Conservation (phyloP, 176 grass and related monocot genomes). For the Cenchrus fungigraminus region DNA sequence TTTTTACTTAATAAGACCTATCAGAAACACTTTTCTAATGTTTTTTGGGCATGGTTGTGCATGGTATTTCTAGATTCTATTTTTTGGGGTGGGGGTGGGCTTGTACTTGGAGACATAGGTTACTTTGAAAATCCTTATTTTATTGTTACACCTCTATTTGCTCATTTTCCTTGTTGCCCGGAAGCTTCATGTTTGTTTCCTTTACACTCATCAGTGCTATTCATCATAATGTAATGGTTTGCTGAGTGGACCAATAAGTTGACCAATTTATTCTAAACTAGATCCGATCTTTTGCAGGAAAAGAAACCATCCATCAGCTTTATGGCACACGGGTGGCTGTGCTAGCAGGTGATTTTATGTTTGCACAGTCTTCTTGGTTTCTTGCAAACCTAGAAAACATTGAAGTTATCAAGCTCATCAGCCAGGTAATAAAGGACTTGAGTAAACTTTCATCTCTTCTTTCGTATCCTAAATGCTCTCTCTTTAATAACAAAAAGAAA, state of each 20-base stretch:
- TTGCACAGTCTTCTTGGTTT: constrained; percentile 97
- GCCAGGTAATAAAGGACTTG: constrained; percentile 60
- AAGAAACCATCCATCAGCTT: constrained; percentile 84
- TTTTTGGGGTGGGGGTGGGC: neutral
- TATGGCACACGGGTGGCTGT: constrained; percentile 91
- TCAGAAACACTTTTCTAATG: neutral
- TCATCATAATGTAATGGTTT: neutral
- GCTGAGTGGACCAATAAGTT: neutral
- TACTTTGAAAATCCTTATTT: neutral
- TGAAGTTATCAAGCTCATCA: constrained; percentile 96
- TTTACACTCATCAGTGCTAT: neutral
- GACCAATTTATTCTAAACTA: constrained; percentile 21
- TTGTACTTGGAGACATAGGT: neutral
- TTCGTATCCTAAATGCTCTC: neutral
- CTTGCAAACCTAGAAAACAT: constrained; percentile 95
- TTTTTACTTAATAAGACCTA: constrained; percentile 8
- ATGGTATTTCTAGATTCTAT: neutral
- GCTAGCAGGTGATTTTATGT: constrained; percentile 96
- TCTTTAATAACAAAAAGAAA: neutral
- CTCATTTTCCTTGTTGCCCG: neutral
- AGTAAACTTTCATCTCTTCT: neutral
- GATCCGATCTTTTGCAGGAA: constrained; percentile 56
- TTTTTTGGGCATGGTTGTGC: neutral
- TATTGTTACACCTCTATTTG: neutral
- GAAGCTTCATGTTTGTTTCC: constrained; percentile 31